Evolutionary conservation across 2,329 filamentous ascomycete species (phyloP), one percentile per base, ranked within the genome.

Genomic region (Colletotrichum sublineola): DNA sequence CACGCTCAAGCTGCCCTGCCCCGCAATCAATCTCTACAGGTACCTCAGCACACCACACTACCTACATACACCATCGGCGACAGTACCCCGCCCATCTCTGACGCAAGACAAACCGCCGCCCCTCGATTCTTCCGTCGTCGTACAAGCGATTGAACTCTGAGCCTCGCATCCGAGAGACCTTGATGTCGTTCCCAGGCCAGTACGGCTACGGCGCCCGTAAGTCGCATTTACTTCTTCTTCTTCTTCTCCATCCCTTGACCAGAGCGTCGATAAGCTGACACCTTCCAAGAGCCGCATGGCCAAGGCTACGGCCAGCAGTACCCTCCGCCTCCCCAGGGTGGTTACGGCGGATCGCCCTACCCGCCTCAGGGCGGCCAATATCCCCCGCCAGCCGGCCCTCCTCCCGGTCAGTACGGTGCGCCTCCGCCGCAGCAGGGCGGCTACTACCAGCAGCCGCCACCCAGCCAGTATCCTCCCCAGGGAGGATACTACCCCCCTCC

Each of bases 231-330:
- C 18, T 50, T 46, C 18, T 50, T 46, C 0, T 20, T 6, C 20
- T n/a, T 14, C 18, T 9, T 4, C 40, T 20, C 33, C 42, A 11
- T 48, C 31, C n/a, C 44, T 5, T n/a, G 15, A n/a, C 44, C 44
- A 46, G 20, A 20, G 7, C 20, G 6, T 29, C 12, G n/a, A 24
- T 14, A n/a, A 58, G 36, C 20, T 29, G 38, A 62, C 57, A 20
- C 29, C 67, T 31, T 29, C 36, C 42, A 38, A 73, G 71, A 73
- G 71, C 71, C 67, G 33, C 71, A 70, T 48, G 79, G 79, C 40
- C 82, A 83, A 74, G 83, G 82, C 75, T 84, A 84, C 75, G 81
- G 81, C 50, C 81, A 81, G 48, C 78, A 81, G 71, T 79, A 81
- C 36, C 78, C 78, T 40, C 77, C 79, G 57, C 78, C 78, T 58